Percentiles rank a stretch among this genome's conserved stretches.
Conservation (phyloP, 169 alveolate species). For the Plasmodium knowlesi region DNA sequence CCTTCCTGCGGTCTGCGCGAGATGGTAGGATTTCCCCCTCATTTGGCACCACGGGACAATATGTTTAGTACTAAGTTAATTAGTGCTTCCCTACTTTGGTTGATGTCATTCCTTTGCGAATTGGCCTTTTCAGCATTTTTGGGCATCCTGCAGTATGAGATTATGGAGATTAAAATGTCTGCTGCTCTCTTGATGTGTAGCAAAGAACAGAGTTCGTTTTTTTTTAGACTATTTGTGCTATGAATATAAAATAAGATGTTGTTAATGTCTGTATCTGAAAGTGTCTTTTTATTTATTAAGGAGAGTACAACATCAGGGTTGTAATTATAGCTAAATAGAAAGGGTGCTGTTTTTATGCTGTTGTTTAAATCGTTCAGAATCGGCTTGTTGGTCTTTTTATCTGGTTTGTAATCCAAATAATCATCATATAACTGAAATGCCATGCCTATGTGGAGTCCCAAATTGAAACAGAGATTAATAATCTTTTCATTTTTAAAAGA, state of each 20-base stretch:
- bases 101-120: conserved; percentile 21
- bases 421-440: conserved; percentile 92
- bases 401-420: conserved; percentile 82
- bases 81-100: conserved; percentile 36
- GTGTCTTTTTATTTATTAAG: conserved; percentile 30
- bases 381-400: conserved; percentile 86
- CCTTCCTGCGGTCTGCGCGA: not conserved
- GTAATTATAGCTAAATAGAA: conserved; percentile 69
- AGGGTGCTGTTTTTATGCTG: conserved; percentile 85
- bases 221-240: conserved; percentile 53
- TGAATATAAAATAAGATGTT: conserved; percentile 37
- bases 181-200: conserved; percentile 64
- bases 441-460: conserved; percentile 91
- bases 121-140: not conserved
- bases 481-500: conserved; percentile 67
- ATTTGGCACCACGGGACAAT: conserved; percentile 23
- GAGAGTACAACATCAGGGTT: conserved; percentile 38
- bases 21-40: not conserved
- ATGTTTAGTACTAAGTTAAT: conserved; percentile 14
- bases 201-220: conserved; percentile 64
- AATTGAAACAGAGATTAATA: conserved; percentile 76
- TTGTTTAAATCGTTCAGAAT: conserved; percentile 84
- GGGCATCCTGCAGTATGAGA: conserved; percentile 20
- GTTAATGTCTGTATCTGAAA: conserved; percentile 24
- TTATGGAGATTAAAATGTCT: conserved; percentile 32